Evolutionary conservation across 768 basidiomycete genomes (phyloP).

Genomic region (Kwoniella sp.): DNA sequence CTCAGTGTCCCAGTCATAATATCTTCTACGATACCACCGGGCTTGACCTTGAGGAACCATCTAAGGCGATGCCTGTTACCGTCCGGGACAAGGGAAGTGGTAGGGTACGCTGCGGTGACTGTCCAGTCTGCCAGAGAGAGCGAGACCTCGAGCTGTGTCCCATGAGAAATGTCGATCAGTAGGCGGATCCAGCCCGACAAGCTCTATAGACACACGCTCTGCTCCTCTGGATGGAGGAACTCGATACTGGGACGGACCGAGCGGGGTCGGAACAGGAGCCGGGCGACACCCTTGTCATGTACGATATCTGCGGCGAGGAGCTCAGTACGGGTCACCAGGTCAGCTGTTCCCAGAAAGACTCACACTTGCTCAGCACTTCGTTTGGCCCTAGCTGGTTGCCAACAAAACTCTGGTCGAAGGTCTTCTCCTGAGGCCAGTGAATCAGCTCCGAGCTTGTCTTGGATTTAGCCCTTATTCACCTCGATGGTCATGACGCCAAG

Average conservation of each 20-base stretch:
- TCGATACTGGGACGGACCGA: slow-evolving; percentile 37
- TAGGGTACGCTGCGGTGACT: slow-evolving; percentile 42
- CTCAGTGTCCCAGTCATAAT: slow-evolving; percentile 40
- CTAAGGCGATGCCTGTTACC: slow-evolving; percentile 32
- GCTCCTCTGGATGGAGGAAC: slow-evolving; percentile 37
- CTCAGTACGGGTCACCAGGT: not conserved
- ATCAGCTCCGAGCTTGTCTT: no score
- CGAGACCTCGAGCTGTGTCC: slow-evolving; percentile 41
- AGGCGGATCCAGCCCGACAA: not conserved
- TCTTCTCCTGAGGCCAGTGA: slow-evolving; percentile 29
- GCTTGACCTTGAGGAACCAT: slow-evolving; percentile 41
- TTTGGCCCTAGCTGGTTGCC: slow-evolving; percentile 45
- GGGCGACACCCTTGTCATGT: slow-evolving; percentile 40
- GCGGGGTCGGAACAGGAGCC: slow-evolving; percentile 40
- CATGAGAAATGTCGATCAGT: not conserved
- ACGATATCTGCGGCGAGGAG: slow-evolving; percentile 23
- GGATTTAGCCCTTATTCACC: no score
- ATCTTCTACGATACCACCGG: slow-evolving; percentile 37
- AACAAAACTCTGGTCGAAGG: slow-evolving; percentile 41
- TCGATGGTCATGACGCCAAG: slow-evolving; percentile 45
- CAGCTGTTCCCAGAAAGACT: slow-evolving; percentile 1
- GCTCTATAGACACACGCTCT: slow-evolving; percentile 19
- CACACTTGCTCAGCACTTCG: slow-evolving; percentile 43
- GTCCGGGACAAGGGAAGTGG: slow-evolving; percentile 34
- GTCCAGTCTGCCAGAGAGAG: slow-evolving; percentile 40